These are phyloP conservation scores for Crepidotus variabilis DNA, from an alignment of 768 basidiomycete genomes.

Conservation along the genomic window DNA sequence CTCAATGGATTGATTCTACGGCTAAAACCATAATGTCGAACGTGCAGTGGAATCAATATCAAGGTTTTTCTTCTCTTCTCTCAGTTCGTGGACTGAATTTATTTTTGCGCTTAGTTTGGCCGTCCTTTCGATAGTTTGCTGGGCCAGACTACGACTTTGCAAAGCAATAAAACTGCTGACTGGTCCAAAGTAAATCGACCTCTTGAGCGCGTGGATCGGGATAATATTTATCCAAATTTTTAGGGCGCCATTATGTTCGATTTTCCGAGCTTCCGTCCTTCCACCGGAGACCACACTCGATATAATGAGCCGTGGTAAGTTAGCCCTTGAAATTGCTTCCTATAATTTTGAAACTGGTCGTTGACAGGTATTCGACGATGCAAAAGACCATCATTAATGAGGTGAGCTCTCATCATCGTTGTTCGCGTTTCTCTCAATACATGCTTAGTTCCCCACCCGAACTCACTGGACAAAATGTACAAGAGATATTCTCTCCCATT, in stretches of 20 bases:
- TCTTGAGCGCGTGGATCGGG: background rate
- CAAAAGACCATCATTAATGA: background rate
- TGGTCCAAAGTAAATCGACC: too few relatives aligned
- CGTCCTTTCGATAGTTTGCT: too few relatives aligned
- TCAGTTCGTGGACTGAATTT: background rate
- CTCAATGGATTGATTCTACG: too few relatives aligned
- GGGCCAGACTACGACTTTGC: too few relatives aligned
- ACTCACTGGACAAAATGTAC: too few relatives aligned
- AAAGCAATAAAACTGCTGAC: too few relatives aligned
- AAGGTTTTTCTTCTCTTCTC: slow-evolving; percentile 17
- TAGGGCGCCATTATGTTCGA: background rate
- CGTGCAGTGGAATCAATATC: slow-evolving; percentile 28
- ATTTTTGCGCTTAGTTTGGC: background rate
- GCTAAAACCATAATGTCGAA: slow-evolving; percentile 16
- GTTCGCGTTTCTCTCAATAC: too few relatives aligned
- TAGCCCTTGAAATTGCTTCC: background rate
- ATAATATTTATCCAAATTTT: background rate
- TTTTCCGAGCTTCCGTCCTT: background rate
- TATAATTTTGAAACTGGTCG: background rate
- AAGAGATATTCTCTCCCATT: too few relatives aligned
- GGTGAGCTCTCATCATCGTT: too few relatives aligned
- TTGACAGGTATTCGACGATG: background rate
- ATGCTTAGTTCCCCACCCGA: too few relatives aligned
- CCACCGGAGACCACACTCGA: background rate
- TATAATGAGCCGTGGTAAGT: background rate